Conservation (phyloP, 768 basidiomycete genomes). For the Scleroderma citrinum region DNA sequence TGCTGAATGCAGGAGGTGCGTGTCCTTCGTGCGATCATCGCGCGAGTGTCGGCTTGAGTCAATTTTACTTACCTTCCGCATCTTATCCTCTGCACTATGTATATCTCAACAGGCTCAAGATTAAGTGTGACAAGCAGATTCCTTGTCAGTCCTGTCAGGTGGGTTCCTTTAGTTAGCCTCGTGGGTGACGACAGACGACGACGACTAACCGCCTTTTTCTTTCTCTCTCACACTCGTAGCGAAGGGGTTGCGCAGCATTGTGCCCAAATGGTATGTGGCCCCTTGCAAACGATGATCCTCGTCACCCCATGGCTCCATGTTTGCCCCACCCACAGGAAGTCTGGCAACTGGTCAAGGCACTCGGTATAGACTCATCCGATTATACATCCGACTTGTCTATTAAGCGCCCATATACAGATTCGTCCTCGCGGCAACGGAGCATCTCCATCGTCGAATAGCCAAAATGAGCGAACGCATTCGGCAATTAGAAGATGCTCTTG, state of each 20-base stretch:
- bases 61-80: not conserved
- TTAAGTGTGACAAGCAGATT: slow-evolving; percentile 79
- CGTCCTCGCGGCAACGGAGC: slow-evolving; percentile 61
- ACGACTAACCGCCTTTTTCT: not conserved
- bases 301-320: not conserved
- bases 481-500: slow-evolving; percentile 56
- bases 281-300: not conserved
- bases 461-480: slow-evolving; percentile 50
- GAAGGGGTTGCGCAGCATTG: slow-evolving; percentile 61
- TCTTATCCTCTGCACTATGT: not conserved
- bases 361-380: slow-evolving; percentile 35
- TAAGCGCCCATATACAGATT: slow-evolving; percentile 31
- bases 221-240: slow-evolving; percentile 27
- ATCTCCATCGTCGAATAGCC: slow-evolving; percentile 52
- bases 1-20: slow-evolving; percentile 64
- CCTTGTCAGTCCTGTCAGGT: slow-evolving; percentile 76
- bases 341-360: slow-evolving; percentile 78
- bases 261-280: slow-evolving; percentile 60
- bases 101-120: slow-evolving; percentile 48
- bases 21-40: slow-evolving; percentile 51
- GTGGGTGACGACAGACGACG: not conserved
- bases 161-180: slow-evolving; percentile 8
- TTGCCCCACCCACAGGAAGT: slow-evolving; percentile 39
- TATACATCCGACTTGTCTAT: not conserved
- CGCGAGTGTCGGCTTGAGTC: slow-evolving; percentile 12